Percentiles rank a stretch among this genome's conserved stretches.
Evolutionary conservation across 345 rosid genomes (phyloP).

Genomic region (Excoecaria agallocha): DNA sequence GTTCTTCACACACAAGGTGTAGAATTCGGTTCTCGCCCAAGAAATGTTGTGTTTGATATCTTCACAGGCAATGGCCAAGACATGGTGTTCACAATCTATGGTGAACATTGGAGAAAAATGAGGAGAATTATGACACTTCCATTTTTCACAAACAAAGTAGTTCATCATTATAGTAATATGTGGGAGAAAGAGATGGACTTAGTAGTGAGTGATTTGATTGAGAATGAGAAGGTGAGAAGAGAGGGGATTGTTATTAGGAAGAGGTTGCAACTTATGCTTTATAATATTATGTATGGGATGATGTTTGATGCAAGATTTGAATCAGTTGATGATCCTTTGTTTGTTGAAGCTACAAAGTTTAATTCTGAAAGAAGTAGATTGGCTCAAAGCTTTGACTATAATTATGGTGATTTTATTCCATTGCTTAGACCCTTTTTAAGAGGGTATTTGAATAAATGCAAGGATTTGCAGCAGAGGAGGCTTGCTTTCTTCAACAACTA

Average conservation of each 20-base stretch:
- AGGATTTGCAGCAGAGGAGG: constrained; percentile 52
- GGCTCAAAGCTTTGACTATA: constrained; percentile 65
- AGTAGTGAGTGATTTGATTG: constrained; percentile 43
- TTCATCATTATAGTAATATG: constrained; percentile 41
- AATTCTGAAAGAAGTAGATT: constrained; percentile 57
- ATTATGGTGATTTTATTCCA: constrained; percentile 68
- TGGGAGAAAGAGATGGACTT: constrained; percentile 64
- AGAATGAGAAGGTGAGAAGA: constrained; percentile 20
- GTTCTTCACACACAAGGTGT: constrained; percentile 61
- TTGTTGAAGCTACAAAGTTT: constrained; percentile 49
- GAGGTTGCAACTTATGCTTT: constrained; percentile 59
- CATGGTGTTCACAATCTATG: constrained; percentile 68
- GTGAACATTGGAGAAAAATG: constrained; percentile 69
- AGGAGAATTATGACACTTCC: constrained; percentile 64
- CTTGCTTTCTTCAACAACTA: constrained; percentile 53
- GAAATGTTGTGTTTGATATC: constrained; percentile 58
- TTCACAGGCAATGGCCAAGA: constrained; percentile 65
- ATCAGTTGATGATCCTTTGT: constrained; percentile 46
- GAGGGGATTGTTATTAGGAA: constrained; percentile 47
- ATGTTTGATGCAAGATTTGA: constrained; percentile 58
- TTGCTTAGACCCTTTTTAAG: constrained; percentile 52
- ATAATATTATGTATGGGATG: constrained; percentile 64
- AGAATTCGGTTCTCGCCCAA: constrained; percentile 62
- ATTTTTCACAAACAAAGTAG: constrained; percentile 65
- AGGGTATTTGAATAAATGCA: constrained; percentile 63